These are phyloP conservation scores for Trametes sp. DNA, from an alignment of 1,284 basidiomycete species.

Conservation along the genomic window DNA sequence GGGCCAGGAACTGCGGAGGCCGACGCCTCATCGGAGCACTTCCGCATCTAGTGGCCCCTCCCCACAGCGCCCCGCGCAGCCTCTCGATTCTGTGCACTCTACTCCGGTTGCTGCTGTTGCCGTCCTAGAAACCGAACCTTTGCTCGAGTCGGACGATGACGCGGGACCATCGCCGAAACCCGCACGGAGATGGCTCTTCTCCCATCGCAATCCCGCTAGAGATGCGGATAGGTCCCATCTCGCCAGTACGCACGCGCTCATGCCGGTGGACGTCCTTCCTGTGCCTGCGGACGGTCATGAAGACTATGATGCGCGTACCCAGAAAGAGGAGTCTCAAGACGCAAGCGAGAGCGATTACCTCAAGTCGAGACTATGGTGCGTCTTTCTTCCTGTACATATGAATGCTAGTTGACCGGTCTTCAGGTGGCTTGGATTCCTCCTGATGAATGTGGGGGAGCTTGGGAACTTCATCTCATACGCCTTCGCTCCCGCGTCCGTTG, in stretches of 20 bases:
- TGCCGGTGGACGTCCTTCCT: conserved; percentile 39
- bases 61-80: background rate
- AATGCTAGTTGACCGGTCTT: background rate
- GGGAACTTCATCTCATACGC: conserved; percentile 94
- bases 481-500: conserved; percentile 90
- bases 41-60: conserved; percentile 8
- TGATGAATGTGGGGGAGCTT: conserved; percentile 93
- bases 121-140: conserved; percentile 33
- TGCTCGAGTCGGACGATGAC: conserved; percentile 18
- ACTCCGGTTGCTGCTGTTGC: conserved; percentile 20
- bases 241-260: conserved; percentile 34
- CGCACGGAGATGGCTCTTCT: conserved; percentile 26
- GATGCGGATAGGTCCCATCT: conserved; percentile 34
- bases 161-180: conserved; percentile 2
- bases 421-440: conserved; percentile 91
- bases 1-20: conserved; percentile 25
- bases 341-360: conserved; percentile 72
- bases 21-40: conserved; percentile 13
- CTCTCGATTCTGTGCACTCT: conserved; percentile 2
- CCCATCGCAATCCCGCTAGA: conserved; percentile 26
- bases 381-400: background rate
- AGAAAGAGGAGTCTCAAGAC: conserved; percentile 45
- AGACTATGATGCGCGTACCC: conserved; percentile 34
- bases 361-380: conserved; percentile 82
- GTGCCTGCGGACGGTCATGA: conserved; percentile 15